Evolutionary conservation across 345 rosid species (phyloP), one percentile per base, ranked within the genome.

Genomic region (Salix suchowensis): DNA sequence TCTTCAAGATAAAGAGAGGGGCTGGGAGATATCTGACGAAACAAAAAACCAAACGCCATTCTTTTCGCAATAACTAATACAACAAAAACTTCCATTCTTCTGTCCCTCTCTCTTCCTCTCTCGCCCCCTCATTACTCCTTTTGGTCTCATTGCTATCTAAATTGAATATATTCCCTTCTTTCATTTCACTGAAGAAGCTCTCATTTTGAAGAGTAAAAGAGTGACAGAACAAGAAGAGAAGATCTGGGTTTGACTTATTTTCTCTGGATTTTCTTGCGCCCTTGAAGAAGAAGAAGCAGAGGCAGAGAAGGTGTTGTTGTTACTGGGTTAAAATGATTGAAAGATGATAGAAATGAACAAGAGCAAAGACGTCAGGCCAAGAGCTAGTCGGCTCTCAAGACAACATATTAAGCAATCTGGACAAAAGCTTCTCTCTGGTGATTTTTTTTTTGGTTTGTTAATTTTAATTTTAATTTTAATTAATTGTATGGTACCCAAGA

Each of bases 361-460:
- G 84, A 77, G 80, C 80, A 80, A 84, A 72, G 92, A 90, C 87
- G 75, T 80, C 89, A 88, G 84, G 86, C 91, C 82, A 71, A 90
- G 86, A 86, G 81, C 84, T 74, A 83, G 83, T 85, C 88, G 90
- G 87, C 79, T 86, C 72, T 79, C 88, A 46, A 85, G 86, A 58
- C 64, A 58, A 76, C 87, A 85, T 70, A 77, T 78, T 78, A 82
- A 87, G 82, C 80, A 86, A 78, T 87, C 87, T 82, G 86, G 90
- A 83, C 86, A 77, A 76, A 82, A 81, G 78, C 79, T 78, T 75
- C 40, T 74, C 71, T 83, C 84, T 46, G 88, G 89, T 87, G 79
- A 81, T 80, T 85, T 81, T 69, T 26, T 66, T 37, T 11, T 19
- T 40, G 44, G 14, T 42, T 11, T 42, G 18, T 4, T 16, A 26